These are phyloP conservation scores for Furcasterigmium furcatum DNA, from an alignment of 2,329 filamentous ascomycete species.

Conservation along the genomic window DNA sequence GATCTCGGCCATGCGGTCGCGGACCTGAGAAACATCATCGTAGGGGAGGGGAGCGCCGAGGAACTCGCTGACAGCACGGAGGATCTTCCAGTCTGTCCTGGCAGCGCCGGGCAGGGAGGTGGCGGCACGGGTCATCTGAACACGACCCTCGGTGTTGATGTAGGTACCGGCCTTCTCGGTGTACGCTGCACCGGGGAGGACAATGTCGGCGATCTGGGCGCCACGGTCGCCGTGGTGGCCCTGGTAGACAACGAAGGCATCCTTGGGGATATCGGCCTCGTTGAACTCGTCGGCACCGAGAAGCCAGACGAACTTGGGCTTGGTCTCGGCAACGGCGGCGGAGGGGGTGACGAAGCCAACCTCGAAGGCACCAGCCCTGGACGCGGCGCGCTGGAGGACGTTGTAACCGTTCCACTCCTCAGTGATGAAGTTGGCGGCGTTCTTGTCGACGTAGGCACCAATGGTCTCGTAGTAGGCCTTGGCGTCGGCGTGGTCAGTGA, in stretches of 20 bases:
- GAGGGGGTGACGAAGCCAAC: constrained; percentile 91
- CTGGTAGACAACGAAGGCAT: constrained; percentile 96
- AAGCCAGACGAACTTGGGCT: constrained; percentile 94
- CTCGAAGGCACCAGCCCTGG: constrained; percentile 89
- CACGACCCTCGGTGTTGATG: constrained; percentile 95
- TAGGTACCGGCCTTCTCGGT: constrained; percentile 97
- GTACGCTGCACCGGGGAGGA: constrained; percentile 92
- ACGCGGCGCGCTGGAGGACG: constrained; percentile 89
- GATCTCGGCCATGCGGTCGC: constrained; percentile 94
- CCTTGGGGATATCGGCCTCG: constrained; percentile 84
- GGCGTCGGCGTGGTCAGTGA: constrained; percentile 85
- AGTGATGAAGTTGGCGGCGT: constrained; percentile 82
- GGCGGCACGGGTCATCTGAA: constrained; percentile 88
- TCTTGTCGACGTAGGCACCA: constrained; percentile 88
- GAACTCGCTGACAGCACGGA: constrained; percentile 90
- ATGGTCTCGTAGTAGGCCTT: constrained; percentile 92
- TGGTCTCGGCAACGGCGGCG: constrained; percentile 74
- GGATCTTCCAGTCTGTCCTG: constrained; percentile 98
- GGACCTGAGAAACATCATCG: constrained; percentile 83
- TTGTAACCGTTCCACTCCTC: constrained; percentile 97
- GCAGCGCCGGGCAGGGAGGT: constrained; percentile 86
- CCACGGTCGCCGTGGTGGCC: constrained; percentile 95
- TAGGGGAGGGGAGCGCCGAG: constrained; percentile 84
- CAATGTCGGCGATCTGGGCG: constrained; percentile 87
- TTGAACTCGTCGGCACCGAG: constrained; percentile 91